Base-by-base conservation (phyloP, 2,329 filamentous ascomycete genomes). In the Fusarium ramigenum region DNA sequence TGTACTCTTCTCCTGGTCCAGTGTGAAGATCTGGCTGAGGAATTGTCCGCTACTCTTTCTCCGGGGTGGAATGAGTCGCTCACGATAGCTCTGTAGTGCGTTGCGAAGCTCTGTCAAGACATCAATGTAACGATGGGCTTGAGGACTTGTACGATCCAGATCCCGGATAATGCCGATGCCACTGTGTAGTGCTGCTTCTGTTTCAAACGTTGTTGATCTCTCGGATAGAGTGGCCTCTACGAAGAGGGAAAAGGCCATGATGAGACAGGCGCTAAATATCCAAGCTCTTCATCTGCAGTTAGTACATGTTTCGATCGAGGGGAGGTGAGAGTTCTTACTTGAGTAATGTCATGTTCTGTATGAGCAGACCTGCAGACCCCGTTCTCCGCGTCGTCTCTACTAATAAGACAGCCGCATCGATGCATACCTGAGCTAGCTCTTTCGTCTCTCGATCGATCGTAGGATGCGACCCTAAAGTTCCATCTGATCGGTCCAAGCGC, bases 231-330 rank as follows among this genome's bases (percentile, higher is more conserved):
- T 36, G 8, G 56, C 56, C 8, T 58, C 56, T 1, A 58, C 32
- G 10, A 58, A 58, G 1, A 58, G 42, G 3, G 56, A 58, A 16
- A 23, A 58, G 1, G 30, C 60, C n/a, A 63, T 28, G 1, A 63
- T 63, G 2, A 63, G n/a, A 1, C 60, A 63, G 4, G 42, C 60
- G 4, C 60, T 63, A 2, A 63, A 63, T 14, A 63, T 63, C 60
- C 60, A 63, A 9, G 60, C 60, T 30, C 60, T 60, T 16, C 1
- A 7, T 15, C 0, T 0, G 4, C 1, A 0, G 28, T 63, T 15
- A 62, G 50, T 4, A 11, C 2, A 5, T 2, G 2, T 4, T 11
- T 16, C 8, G 3, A 0, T 1, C 1, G 4, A 23, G 7, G 1
- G 5, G 2, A 14, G 1, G 8, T 14, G 4, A 0, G 23, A 32